Base-by-base conservation (phyloP, 1,139 yeast species). In the Zygosaccharomyces pseudobailii region DNA sequence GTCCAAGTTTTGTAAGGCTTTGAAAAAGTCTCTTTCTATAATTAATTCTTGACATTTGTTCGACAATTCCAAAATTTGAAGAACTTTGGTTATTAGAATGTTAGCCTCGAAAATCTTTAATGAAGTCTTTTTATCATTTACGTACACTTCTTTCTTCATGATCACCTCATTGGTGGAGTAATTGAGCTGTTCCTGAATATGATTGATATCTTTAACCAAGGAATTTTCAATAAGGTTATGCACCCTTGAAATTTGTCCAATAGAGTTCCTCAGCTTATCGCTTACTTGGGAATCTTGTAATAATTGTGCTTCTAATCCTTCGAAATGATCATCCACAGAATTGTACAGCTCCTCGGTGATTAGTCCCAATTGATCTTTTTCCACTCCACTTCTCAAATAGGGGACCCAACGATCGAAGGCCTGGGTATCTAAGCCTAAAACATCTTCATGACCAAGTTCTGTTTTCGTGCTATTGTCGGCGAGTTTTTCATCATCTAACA, bases 31-130 rank as follows among this genome's bases (percentile, higher is more conserved):
- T 21, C 58, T 58, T 55, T 84, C 84, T 57, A 82, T 80, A 54
- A 89, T 84, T 62, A 89, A 71, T 43, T 87, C 94, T 62, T 88
- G 89, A 46, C 89, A 87, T 59, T 83, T 85, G 65, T 89, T 90
- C 23, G 96, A 86, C 57, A 85, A 76, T 61, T 90, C 96, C 51
- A 92, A 73, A 8, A 90, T 92, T 55, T 85, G 90, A 30, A 90
- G 73, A 58, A 96, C 86, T 49, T 84, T 73, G 50, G 75, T 82
- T 43, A 85, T 74, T 40, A 82, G 77, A 36, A 75, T 72, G 20
- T 74, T 76, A 0, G 89, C 80, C 57, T 84, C 89, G 42, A 76
- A 74, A 52, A 85, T 82, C 58, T 82, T 80, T 49, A 72, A 69
- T 31, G 78, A 71, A 6, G 82, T 76, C 56, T 80, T 83, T 55